Percentiles rank a stretch among this genome's conserved stretches.
These are phyloP conservation scores for Ambrosia hybrid DNA, from an alignment of 140 eudicot species.

Conservation along the genomic window DNA sequence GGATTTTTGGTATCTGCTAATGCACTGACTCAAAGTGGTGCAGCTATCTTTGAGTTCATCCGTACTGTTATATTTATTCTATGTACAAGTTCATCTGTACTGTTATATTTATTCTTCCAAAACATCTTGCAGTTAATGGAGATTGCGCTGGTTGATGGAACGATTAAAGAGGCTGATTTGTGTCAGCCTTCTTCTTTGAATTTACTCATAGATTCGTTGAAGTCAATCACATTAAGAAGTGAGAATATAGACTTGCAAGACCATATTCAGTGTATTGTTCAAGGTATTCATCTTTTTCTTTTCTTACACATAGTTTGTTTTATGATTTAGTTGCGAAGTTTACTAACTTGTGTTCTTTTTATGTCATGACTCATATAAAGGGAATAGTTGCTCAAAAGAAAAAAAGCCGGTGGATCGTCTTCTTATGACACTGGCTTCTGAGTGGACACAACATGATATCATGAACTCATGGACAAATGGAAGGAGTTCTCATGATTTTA, in stretches of 20 bases:
- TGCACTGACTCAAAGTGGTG: not conserved
- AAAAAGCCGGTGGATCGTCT: constrained; percentile 66
- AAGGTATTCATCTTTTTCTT: constrained; percentile 53
- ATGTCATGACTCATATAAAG: constrained; percentile 38
- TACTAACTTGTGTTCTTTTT: constrained; percentile 28
- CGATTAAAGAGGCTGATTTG: constrained; percentile 65
- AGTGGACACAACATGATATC: constrained; percentile 48
- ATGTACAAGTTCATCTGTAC: constrained; percentile 7
- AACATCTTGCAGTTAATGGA: constrained; percentile 65
- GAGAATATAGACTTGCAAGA: constrained; percentile 50
- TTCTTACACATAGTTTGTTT: constrained; percentile 13
- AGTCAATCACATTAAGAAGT: constrained; percentile 31
- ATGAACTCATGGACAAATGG: constrained; percentile 40
- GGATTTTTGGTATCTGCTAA: constrained; percentile 12
- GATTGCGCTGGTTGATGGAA: constrained; percentile 60
- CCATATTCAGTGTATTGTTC: constrained; percentile 58
- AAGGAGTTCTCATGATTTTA: constrained; percentile 50
- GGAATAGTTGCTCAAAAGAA: constrained; percentile 68
- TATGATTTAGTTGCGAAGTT: constrained; percentile 7
- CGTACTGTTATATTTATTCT: constrained; percentile 2
- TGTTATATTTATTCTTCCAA: constrained; percentile 26
- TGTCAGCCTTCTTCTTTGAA: constrained; percentile 47
- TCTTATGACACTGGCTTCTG: constrained; percentile 70
- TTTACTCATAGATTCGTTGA: constrained; percentile 51
- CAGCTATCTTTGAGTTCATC: constrained; percentile 7